Base-by-base conservation (phyloP, 2,329 filamentous ascomycete species). In the Exophiala aquamarina region DNA sequence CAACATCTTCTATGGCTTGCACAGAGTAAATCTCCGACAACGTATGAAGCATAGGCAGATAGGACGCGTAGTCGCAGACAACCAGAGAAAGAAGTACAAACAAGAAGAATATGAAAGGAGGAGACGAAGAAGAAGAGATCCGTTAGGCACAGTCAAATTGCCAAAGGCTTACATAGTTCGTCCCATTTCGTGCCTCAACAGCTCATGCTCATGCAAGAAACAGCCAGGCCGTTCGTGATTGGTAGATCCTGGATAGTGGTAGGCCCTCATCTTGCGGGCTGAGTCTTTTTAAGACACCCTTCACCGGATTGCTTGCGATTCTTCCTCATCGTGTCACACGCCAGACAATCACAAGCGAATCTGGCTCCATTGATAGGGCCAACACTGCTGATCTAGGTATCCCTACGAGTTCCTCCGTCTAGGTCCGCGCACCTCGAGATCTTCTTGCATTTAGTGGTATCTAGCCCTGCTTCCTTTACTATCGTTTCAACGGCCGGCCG, bases 291-390 rank as follows among this genome's bases (percentile, higher is more conserved):
- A 7, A 41, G 44, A 51, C 52, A 52, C 46, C 28, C 38, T 31
- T 10, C 35, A 9, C 20, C 35, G 35, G 20, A 19, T 19, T 37
- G 32, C 14, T 37, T 11, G 23, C 6, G 6, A 26, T 26, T 26
- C 23, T 26, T 46, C 45, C 39, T 47, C 41, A 40, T 34, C 31
- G 52, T 55, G 52, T 55, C 49, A 55, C 52, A 44, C 31, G 49
- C 52, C 45, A 52, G 34, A 49, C 38, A 41, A 21, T 40, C 43
- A 18, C 17, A 35, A 47, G 44, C 44, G 36, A 49, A 50, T 32
- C 45, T 46, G 32, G 11, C 23, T 26, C 23, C 23, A 11, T 26
- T 26, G 23, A 11, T 11, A 26, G 23, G 6, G 6, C 23, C 11
- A 6, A 11, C 11, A 26, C 23, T 26, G 23, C 23, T 26, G 23